These are phyloP conservation scores for Pichia sp. DNA, from an alignment of 1,139 yeast genomes.

Conservation along the genomic window DNA sequence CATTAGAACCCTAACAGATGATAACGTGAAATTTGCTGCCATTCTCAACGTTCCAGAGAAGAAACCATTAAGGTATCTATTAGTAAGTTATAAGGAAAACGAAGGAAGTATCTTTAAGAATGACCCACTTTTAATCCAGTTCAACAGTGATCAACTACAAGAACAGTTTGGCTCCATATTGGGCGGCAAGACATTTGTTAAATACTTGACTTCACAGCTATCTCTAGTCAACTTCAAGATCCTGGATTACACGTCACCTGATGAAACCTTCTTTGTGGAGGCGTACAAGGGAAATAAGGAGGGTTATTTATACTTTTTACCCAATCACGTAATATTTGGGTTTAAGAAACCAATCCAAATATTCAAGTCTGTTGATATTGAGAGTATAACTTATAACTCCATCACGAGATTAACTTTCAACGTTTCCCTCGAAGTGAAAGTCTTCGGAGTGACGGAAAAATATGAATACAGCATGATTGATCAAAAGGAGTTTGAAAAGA, in stretches of 20 bases:
- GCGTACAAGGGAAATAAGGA: slow-evolving; percentile 89
- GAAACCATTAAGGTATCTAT: slow-evolving; percentile 36
- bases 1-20: slow-evolving; percentile 26
- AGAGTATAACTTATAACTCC: slow-evolving; percentile 71
- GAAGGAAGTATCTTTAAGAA: slow-evolving; percentile 26
- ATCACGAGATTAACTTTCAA: slow-evolving; percentile 84
- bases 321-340: slow-evolving; percentile 71
- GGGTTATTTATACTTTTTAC: slow-evolving; percentile 66
- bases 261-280: slow-evolving; percentile 46
- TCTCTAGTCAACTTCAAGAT: slow-evolving; percentile 23
- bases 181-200: slow-evolving; percentile 20
- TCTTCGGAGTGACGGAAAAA: slow-evolving; percentile 40
- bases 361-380: slow-evolving; percentile 51
- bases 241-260: slow-evolving; percentile 22
- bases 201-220: slow-evolving; percentile 26
- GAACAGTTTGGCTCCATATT: slow-evolving; percentile 28
- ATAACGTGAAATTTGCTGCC: slow-evolving; percentile 37
- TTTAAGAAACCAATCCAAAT: slow-evolving; percentile 80
- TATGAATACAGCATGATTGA: slow-evolving; percentile 89
- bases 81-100: slow-evolving; percentile 31
- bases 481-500: slow-evolving; percentile 63
- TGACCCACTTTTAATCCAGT: slow-evolving; percentile 39
- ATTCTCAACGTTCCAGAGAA: slow-evolving; percentile 45
- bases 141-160: slow-evolving; percentile 31
- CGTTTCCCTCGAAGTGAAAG: slow-evolving; percentile 30